Evolutionary conservation across 202 grass and related monocot species (phyloP), one percentile per base, ranked within the genome.

Genomic region (Schoenoplectus triqueter): DNA sequence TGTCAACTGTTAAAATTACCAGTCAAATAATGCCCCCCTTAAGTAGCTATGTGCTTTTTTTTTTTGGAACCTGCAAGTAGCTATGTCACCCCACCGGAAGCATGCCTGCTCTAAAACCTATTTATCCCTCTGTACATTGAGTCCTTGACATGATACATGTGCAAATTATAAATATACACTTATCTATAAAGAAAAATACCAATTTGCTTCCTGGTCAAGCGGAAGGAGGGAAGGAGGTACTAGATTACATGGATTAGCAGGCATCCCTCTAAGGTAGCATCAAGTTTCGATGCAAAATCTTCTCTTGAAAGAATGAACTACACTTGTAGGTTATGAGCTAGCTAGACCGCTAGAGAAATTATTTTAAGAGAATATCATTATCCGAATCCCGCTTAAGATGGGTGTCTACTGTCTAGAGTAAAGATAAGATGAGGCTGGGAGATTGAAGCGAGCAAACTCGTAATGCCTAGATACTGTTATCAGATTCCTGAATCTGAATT

Each of bases 271-370:
- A 66, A 45, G 78, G 14, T 46, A 54, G 64, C 52, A 50, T 54
- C 48, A 83, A 83, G 45, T 69, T 54, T 83, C 64, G n/a, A 69
- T 40, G 80, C 46, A 69, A 83, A 83, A 83, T 55, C 80, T 83
- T 67, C 46, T 17, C 80, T 83, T 83, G 80, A 69, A 69, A 83
- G 64, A 69, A 56, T 83, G 69, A 83, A 69, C 61, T 68, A 54
- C 17, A n/a, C 31, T 47, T 21, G 63, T 63, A 67, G 65, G 69
- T 69, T 57, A 67, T 20, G 19, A 69, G 45, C 80, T 49, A 69
- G 64, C 40, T 82, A 31, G 64, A 82, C 69, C 6, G 50, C 51
- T 54, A 20, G 61, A 66, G 42, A 69, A 52, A 31, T 64, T 31
- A 51, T 41, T 82, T 82, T 50, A 65, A 81, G 31, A 31, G 31